phyloP scores from a whole-genome alignment of 805 yeast genomes.

The Sungouiella thailandica region DNA sequence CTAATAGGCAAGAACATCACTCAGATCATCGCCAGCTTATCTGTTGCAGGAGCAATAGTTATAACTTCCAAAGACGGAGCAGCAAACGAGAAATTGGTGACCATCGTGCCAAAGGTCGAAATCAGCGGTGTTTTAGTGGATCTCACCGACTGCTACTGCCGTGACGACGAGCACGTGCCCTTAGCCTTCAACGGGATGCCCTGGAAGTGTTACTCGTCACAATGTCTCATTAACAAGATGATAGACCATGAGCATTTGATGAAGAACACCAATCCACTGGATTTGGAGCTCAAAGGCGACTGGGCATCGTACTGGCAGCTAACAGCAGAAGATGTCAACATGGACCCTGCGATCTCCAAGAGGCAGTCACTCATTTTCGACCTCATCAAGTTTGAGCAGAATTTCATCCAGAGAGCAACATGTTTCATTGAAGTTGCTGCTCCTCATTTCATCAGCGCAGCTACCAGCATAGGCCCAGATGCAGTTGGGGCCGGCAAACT shows the following conservation, averaged over 20 bases:
- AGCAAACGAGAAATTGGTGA: not conserved
- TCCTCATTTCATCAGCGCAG: constrained; percentile 34
- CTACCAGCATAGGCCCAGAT: constrained; percentile 17
- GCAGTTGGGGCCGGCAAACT: constrained; percentile 39
- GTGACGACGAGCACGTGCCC: constrained; percentile 8
- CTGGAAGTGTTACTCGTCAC: constrained; percentile 26
- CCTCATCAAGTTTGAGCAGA: constrained; percentile 64
- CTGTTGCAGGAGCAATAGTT: constrained; percentile 32
- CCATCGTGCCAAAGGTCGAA: constrained; percentile 3
- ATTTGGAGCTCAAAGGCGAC: constrained; percentile 36
- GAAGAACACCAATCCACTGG: constrained; percentile 16
- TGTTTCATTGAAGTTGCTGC: constrained; percentile 51
- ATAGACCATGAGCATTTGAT: constrained; percentile 15
- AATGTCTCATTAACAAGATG: constrained; percentile 25
- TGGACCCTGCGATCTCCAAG: constrained; percentile 49
- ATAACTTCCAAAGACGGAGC: not conserved
- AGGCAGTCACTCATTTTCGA: constrained; percentile 76
- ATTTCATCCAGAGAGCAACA: constrained; percentile 61
- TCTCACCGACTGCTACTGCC: constrained; percentile 44
- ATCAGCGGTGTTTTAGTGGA: constrained; percentile 42
- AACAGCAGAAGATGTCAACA: constrained; percentile 47
- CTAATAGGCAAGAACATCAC: constrained; percentile 48
- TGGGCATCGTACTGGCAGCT: constrained; percentile 69
- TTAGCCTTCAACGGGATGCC: not conserved
- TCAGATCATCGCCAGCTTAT: constrained; percentile 40